phyloP scores from a whole-genome alignment of 768 basidiomycete genomes.

The Russula foetens region DNA sequence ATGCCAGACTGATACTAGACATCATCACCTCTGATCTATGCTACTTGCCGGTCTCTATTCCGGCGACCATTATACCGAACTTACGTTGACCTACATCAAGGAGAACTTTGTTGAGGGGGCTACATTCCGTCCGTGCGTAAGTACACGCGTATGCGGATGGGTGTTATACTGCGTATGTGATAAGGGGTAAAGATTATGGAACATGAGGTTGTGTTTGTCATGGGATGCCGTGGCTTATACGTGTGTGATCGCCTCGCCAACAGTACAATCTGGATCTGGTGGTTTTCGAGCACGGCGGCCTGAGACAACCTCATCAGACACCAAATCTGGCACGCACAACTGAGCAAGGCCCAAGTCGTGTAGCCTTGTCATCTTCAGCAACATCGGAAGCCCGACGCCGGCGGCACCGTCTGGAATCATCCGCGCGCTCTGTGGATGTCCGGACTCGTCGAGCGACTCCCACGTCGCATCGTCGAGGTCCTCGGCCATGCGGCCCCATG shows the following conservation, averaged over 20 bases:
- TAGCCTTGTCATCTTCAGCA: conserved; percentile 70
- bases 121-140: background rate
- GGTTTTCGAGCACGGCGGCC: background rate
- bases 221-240: background rate
- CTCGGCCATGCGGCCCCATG: conserved; percentile 61
- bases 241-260: background rate
- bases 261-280: background rate
- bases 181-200: background rate
- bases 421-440: conserved; percentile 22
- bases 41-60: too few species aligned
- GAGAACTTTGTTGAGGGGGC: background rate
- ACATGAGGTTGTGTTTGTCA: background rate
- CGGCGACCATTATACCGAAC: too few species aligned
- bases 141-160: too few species aligned
- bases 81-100: too few species aligned
- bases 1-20: too few species aligned
- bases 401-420: conserved; percentile 26
- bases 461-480: conserved; percentile 64
- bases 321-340: conserved; percentile 32
- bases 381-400: conserved; percentile 44
- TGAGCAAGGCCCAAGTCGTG: conserved; percentile 68
- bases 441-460: conserved; percentile 44
- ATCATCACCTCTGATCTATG: too few species aligned
- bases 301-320: conserved; percentile 13
- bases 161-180: background rate